These are phyloP conservation scores for Naganishia vishniacii DNA, from an alignment of 768 basidiomycete species.

Conservation along the genomic window DNA sequence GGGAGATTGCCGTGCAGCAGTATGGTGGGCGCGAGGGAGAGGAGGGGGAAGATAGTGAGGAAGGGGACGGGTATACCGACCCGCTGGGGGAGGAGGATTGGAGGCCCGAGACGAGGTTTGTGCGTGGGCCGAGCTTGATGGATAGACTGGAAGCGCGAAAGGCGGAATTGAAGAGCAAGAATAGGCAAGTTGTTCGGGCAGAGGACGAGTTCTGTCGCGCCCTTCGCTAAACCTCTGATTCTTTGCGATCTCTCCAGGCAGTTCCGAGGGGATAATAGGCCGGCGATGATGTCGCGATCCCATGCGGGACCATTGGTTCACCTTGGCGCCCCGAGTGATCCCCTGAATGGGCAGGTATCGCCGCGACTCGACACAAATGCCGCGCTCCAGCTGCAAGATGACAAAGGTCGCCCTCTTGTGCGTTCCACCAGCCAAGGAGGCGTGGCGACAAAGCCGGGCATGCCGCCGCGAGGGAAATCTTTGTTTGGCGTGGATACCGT, in stretches of 20 bases:
- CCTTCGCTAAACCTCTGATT: too few species aligned
- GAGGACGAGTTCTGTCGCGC: not conserved
- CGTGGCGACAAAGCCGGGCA: slow-evolving; percentile 9
- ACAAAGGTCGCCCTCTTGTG: not conserved
- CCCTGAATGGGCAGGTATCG: not conserved
- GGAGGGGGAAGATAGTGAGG: slow-evolving; percentile 45
- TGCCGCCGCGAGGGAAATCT: slow-evolving; percentile 59
- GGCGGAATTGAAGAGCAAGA: slow-evolving; percentile 70
- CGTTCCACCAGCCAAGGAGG: not conserved
- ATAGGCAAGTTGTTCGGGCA: slow-evolving; percentile 57
- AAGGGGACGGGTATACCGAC: slow-evolving; percentile 38
- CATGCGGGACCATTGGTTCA: slow-evolving; percentile 13
- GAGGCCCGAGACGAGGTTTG: slow-evolving; percentile 18
- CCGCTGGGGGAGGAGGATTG: slow-evolving; percentile 27
- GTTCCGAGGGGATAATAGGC: slow-evolving; percentile 79
- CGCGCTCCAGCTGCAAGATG: not conserved
- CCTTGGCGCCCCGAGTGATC: not conserved
- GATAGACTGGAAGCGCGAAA: slow-evolving; percentile 83
- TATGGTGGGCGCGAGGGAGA: slow-evolving; percentile 49
- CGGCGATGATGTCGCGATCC: slow-evolving; percentile 77
- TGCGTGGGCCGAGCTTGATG: slow-evolving; percentile 60
- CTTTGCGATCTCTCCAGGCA: too few species aligned
- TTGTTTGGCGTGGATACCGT: slow-evolving; percentile 90
- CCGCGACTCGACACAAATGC: not conserved
- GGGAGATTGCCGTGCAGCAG: slow-evolving; percentile 52